phyloP scores from a whole-genome alignment of 1,284 basidiomycete genomes.

The Marasmius tenuissimus region DNA sequence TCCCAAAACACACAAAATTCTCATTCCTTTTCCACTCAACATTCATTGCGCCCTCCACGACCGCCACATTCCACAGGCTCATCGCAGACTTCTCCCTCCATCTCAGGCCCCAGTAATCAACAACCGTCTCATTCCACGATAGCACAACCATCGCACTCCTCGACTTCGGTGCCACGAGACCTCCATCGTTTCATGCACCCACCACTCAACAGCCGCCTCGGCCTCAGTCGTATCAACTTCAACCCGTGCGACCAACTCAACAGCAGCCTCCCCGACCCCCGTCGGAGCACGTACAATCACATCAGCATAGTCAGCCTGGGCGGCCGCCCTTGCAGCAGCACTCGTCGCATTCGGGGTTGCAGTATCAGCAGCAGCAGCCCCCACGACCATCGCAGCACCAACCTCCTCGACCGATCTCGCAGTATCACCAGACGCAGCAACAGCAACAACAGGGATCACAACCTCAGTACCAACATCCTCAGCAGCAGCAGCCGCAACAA shows the following conservation, averaged over 20 bases:
- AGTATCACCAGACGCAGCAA: constrained; percentile 13
- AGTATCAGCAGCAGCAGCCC: constrained; percentile 13
- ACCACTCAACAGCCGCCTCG: not conserved
- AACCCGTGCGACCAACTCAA: no score
- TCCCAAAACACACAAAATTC: no score
- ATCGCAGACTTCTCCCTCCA: not conserved
- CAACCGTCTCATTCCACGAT: not conserved
- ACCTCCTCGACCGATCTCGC: constrained; percentile 10
- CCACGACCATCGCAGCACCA: constrained; percentile 4
- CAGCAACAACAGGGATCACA: constrained; percentile 18
- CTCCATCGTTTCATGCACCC: not conserved
- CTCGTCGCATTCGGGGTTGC: not conserved
- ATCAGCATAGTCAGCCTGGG: not conserved
- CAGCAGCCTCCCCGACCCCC: not conserved
- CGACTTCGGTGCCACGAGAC: not conserved
- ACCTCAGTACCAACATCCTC: constrained; percentile 9
- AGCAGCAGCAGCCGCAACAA: not conserved
- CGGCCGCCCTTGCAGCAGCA: not conserved
- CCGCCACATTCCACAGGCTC: no score
- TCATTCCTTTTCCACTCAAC: no score
- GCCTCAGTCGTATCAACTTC: not conserved
- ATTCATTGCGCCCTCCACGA: no score
- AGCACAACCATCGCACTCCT: not conserved
- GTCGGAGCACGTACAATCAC: not conserved
- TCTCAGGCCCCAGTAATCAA: not conserved